A percentile compares a stretch with the other conserved stretches of the same genome.
phyloP scores from a whole-genome alignment of 2,329 filamentous ascomycete species.

The Botryotinia narcissicola region DNA sequence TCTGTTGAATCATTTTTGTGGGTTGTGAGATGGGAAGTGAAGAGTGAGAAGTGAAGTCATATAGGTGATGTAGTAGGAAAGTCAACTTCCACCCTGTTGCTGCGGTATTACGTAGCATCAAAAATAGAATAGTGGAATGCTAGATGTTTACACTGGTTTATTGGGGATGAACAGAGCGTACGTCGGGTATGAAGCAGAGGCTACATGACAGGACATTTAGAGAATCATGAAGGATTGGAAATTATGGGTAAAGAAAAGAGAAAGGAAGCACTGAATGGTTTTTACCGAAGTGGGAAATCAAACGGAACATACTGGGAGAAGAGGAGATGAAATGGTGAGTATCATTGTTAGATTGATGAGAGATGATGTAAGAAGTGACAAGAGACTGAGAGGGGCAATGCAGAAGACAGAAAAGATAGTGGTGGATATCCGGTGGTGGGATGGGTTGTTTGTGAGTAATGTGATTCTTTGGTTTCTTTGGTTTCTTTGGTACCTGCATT shows the following conservation, averaged over 20 bases:
- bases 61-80: neutral
- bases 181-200: neutral
- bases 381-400: neutral
- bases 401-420: neutral
- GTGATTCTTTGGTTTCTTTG: no score
- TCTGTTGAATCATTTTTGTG: neutral
- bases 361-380: no score
- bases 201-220: neutral
- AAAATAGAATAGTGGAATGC: neutral
- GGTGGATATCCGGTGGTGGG: neutral
- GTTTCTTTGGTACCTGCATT: neutral
- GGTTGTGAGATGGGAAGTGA: fast-evolving
- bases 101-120: fast-evolving
- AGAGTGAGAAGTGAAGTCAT: neutral
- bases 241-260: neutral
- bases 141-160: neutral
- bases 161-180: neutral
- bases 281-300: neutral
- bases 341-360: neutral
- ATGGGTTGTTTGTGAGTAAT: neutral
- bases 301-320: no score
- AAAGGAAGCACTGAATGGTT: neutral
- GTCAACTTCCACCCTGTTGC: fast-evolving
- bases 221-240: neutral
- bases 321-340: neutral